Evolutionary conservation across 1,284 basidiomycete genomes (phyloP).

Genomic region (Fomitiporia mediterranea): DNA sequence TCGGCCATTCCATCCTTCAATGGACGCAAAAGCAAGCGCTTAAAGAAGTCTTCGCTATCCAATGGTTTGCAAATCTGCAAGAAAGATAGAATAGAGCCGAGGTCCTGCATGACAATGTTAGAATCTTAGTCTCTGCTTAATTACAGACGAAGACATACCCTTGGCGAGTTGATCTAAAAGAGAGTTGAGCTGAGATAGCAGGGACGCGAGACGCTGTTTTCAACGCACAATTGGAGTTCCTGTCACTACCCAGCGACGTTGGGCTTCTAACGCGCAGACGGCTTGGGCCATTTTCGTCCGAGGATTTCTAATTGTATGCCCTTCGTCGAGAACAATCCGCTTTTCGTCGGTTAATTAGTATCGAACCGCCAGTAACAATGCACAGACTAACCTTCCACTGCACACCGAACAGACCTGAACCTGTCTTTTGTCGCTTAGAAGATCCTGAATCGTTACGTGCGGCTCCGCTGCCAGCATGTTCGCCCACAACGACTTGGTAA

Average conservation of each 20-base stretch:
- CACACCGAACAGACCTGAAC: conserved; percentile 53
- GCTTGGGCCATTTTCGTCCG: conserved; percentile 80
- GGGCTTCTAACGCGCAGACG: conserved; percentile 60
- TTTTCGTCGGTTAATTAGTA: conserved; percentile 26
- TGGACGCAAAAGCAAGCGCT: conserved; percentile 67
- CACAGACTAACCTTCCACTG: conserved; percentile 66
- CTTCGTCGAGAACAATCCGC: conserved; percentile 85
- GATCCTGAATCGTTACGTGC: conserved; percentile 5
- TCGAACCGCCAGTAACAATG: not conserved
- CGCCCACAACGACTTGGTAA: conserved; percentile 68
- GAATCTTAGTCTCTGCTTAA: not conserved
- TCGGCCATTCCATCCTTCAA: conserved; percentile 60
- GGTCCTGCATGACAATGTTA: conserved; percentile 47
- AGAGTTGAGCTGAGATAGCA: conserved; percentile 12
- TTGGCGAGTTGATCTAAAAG: conserved; percentile 73
- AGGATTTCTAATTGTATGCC: conserved; percentile 80
- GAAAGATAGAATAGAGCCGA: conserved; percentile 82
- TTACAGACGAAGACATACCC: conserved; percentile 32
- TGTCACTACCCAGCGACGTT: conserved; percentile 76
- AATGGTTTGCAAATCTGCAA: conserved; percentile 77
- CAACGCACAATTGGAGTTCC: conserved; percentile 83
- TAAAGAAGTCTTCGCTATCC: conserved; percentile 77
- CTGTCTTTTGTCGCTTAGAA: conserved; percentile 27
- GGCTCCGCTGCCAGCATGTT: conserved; percentile 32
- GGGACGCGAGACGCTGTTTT: not conserved